These are phyloP conservation scores for Scenedesmus sp. DNA, from an alignment of 163 green algal species.

Conservation along the genomic window DNA sequence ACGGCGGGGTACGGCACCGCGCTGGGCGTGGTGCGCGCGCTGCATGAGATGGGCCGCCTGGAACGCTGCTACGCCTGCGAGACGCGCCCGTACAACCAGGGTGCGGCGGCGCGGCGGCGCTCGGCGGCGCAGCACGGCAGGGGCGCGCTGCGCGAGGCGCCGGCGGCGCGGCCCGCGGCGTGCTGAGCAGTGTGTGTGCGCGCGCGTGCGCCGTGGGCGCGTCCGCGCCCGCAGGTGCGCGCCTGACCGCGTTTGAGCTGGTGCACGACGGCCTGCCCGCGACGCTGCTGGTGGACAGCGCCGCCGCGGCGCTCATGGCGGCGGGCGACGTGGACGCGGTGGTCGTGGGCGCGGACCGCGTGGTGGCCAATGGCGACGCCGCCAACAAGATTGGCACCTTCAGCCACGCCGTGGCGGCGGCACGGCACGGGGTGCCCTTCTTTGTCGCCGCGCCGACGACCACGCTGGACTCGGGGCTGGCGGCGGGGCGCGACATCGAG, in stretches of 20 bases:
- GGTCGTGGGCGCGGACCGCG: slow-evolving; percentile 93
- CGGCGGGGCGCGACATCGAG: slow-evolving; percentile 79
- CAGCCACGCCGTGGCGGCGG: slow-evolving; percentile 68
- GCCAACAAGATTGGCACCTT: slow-evolving; percentile 91
- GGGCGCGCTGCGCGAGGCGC: too few species aligned
- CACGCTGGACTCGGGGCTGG: slow-evolving; percentile 84
- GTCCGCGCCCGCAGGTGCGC: slow-evolving; percentile 79
- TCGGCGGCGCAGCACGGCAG: too few species aligned
- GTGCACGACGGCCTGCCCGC: slow-evolving; percentile 89
- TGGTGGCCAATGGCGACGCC: slow-evolving; percentile 93
- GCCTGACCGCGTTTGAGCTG: slow-evolving; percentile 97
- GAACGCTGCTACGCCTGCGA: slow-evolving; percentile 89
- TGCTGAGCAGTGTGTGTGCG: too few species aligned
- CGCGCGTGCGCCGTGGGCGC: too few species aligned
- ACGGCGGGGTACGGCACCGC: slow-evolving; percentile 93
- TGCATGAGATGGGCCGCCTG: slow-evolving; percentile 77
- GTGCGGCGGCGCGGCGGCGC: too few species aligned
- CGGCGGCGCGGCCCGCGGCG: too few species aligned
- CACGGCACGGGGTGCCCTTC: slow-evolving; percentile 87
- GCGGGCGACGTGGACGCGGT: slow-evolving; percentile 78
- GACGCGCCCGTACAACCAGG: slow-evolving; percentile 97
- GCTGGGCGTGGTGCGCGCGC: slow-evolving; percentile 85
- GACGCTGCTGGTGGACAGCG: slow-evolving; percentile 93
- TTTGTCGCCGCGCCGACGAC: slow-evolving; percentile 94
- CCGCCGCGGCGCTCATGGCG: slow-evolving; percentile 85